These are phyloP conservation scores for Gossypium aridum DNA, from an alignment of 441 rosid genomes.

Conservation along the genomic window DNA sequence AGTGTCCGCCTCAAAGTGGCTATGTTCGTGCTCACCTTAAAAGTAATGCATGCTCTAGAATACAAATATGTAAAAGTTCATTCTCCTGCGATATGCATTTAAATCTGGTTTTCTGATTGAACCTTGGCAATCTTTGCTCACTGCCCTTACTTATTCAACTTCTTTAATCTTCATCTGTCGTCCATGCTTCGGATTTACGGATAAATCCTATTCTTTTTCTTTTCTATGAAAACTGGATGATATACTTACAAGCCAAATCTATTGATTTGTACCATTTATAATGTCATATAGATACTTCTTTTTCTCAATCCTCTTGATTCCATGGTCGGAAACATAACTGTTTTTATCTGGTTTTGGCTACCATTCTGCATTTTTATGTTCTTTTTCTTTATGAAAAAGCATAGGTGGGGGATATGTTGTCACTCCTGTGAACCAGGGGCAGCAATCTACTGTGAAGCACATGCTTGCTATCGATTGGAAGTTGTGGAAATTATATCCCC, in stretches of 20 bases:
- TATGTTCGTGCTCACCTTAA: constrained; percentile 84
- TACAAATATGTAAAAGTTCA: constrained; percentile 8
- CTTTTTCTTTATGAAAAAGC: background rate
- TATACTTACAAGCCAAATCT: background rate
- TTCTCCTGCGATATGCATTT: constrained; percentile 1
- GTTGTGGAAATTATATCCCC: constrained; percentile 62
- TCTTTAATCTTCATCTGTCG: background rate
- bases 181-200: background rate
- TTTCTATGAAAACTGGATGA: too few species aligned
- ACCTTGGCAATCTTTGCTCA: background rate
- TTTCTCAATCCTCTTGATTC: background rate
- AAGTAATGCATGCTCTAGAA: constrained; percentile 63
- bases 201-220: background rate
- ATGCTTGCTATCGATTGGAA: constrained; percentile 95
- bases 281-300: background rate
- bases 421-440: constrained; percentile 64
- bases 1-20: constrained; percentile 49
- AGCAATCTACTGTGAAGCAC: constrained; percentile 72
- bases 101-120: constrained; percentile 2
- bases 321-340: background rate
- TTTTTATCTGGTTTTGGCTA: background rate
- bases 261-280: background rate
- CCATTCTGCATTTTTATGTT: background rate
- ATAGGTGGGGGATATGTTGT: constrained; percentile 94
- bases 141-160: background rate